A percentile compares a stretch with the other conserved stretches of the same genome.
These are phyloP conservation scores for Lactarius trivialis DNA, from an alignment of 768 basidiomycete species.

Conservation along the genomic window DNA sequence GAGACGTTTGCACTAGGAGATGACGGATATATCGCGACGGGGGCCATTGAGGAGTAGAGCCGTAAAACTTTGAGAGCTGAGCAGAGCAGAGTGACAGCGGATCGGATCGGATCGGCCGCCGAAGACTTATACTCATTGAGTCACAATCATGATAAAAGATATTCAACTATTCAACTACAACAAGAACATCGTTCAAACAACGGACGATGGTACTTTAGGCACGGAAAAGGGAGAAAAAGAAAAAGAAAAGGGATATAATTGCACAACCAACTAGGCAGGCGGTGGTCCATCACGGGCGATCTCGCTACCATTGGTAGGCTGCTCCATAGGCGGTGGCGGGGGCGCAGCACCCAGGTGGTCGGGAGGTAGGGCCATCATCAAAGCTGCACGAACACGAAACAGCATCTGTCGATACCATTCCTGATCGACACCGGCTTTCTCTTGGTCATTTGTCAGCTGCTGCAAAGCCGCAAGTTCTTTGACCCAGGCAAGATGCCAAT, in stretches of 20 bases:
- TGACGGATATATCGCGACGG: constrained; percentile 45
- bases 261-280: constrained; percentile 15
- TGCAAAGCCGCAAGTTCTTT: constrained; percentile 75
- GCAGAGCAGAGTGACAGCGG: not conserved
- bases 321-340: constrained; percentile 20
- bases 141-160: not conserved
- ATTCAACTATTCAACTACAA: constrained; percentile 8
- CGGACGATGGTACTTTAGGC: not conserved
- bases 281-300: constrained; percentile 20
- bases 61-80: not conserved
- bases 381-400: constrained; percentile 63
- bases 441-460: constrained; percentile 72
- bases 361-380: constrained; percentile 43
- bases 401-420: constrained; percentile 89
- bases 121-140: constrained; percentile 1
- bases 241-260: not conserved
- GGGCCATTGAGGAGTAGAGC: constrained; percentile 43
- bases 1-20: constrained; percentile 16
- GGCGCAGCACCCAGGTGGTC: constrained; percentile 17
- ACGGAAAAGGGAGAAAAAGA: not conserved
- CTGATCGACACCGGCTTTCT: constrained; percentile 71
- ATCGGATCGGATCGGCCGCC: not conserved
- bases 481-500: constrained; percentile 74
- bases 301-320: constrained; percentile 15
- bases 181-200: not conserved